Evolutionary conservation across 2,329 filamentous ascomycete genomes (phyloP).

Genomic region (Arthrobotrys megalospora): DNA sequence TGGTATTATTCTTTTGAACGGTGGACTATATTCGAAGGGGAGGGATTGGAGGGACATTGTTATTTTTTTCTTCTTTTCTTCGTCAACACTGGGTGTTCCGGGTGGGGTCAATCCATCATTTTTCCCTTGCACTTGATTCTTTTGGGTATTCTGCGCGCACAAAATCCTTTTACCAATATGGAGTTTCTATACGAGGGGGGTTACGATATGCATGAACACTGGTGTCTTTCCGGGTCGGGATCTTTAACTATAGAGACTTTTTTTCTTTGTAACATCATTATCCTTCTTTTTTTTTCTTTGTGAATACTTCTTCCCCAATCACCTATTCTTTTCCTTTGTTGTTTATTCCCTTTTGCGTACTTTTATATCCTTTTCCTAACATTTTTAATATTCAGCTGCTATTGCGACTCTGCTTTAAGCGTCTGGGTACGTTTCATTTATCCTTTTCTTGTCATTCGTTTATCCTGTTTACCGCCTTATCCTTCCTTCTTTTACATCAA

Average conservation of each 20-base stretch:
- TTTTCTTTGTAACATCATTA: conserved; percentile 47
- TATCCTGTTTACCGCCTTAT: conserved; percentile 44
- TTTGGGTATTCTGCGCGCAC: conserved; percentile 54
- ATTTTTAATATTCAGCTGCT: conserved; percentile 51
- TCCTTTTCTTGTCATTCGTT: conserved; percentile 50
- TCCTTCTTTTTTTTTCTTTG: conserved; percentile 47
- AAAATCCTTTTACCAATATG: conserved; percentile 59
- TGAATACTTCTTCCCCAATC: conserved; percentile 37
- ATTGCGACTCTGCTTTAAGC: conserved; percentile 41
- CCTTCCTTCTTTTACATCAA: conserved; percentile 27
- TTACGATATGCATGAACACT: conserved; percentile 61
- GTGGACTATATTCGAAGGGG: conserved; percentile 39
- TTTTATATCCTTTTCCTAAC: conserved; percentile 53
- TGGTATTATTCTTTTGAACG: conserved; percentile 50
- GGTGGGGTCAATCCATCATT: conserved; percentile 58
- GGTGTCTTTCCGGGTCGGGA: conserved; percentile 60
- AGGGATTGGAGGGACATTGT: conserved; percentile 36
- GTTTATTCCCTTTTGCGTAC: conserved; percentile 34
- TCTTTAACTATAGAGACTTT: conserved; percentile 61
- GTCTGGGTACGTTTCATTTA: conserved; percentile 44
- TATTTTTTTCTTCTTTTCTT: conserved; percentile 52
- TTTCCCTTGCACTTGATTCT: conserved; percentile 46
- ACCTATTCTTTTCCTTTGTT: conserved; percentile 13
- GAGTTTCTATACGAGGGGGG: conserved; percentile 61
- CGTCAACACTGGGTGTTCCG: conserved; percentile 59